These are phyloP conservation scores for Claviceps fusiformis DNA, from an alignment of 2,329 filamentous ascomycete genomes.

Conservation along the genomic window DNA sequence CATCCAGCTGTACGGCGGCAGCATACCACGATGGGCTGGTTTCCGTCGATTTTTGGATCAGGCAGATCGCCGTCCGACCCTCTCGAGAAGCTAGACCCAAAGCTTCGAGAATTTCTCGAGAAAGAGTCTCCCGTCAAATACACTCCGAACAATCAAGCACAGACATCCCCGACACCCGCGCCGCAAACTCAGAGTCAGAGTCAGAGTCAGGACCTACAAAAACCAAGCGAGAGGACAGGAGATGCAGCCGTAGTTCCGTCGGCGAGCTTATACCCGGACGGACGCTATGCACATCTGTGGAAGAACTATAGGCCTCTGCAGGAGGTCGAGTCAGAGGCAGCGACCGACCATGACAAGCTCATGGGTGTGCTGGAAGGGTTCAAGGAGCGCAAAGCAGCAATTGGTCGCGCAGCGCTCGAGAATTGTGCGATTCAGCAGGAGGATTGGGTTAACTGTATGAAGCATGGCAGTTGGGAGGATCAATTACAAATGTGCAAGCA, in stretches of 20 bases:
- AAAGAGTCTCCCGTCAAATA: conserved; percentile 69
- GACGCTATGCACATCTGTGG: conserved; percentile 76
- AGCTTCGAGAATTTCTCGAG: conserved; percentile 71
- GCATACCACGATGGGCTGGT: conserved; percentile 38
- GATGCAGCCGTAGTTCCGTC: conserved; percentile 25
- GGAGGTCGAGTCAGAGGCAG: conserved; percentile 53
- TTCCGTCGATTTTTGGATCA: conserved; percentile 38
- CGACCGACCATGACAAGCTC: conserved; percentile 68
- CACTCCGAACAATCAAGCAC: conserved; percentile 19
- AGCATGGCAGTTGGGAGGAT: conserved; percentile 51
- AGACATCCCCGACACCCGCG: conserved; percentile 7
- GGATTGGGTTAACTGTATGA: conserved; percentile 72
- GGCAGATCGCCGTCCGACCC: conserved; percentile 37
- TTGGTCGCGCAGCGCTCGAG: conserved; percentile 74
- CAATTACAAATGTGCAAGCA: conserved; percentile 67
- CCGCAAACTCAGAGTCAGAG: conserved; percentile 5
- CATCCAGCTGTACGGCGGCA: background rate
- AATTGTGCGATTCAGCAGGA: conserved; percentile 86
- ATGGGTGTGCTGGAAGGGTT: conserved; percentile 68
- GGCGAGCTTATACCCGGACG: conserved; percentile 43
- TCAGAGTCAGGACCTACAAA: conserved; percentile 4
- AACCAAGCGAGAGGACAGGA: conserved; percentile 9
- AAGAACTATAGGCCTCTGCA: conserved; percentile 69
- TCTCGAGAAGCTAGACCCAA: conserved; percentile 64
- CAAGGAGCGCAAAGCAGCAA: conserved; percentile 66